Base-by-base conservation (phyloP, 179 eudicot species). In the Silene coronaria region DNA sequence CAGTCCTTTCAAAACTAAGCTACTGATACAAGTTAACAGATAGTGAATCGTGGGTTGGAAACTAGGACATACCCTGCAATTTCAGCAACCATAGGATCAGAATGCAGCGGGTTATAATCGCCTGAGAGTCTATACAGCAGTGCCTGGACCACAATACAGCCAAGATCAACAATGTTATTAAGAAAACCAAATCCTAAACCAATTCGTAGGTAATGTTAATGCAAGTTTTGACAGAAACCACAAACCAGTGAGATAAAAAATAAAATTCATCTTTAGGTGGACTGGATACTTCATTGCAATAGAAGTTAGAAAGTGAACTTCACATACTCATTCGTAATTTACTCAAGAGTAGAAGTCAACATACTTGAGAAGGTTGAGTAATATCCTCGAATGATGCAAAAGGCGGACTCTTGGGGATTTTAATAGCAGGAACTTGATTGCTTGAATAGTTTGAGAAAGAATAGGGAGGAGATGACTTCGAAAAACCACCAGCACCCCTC, bases 401-500 rank as follows among this genome's bases (percentile, higher is more conserved):
- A 58, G 97, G 97, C 73, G 84, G 87, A 67, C 73, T 85, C 78
- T 83, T 82, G 38, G 99, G 99, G 67, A 87, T 86, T 82, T 84
- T 88, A 75, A 81, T 73, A 42, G 84, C 76, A 55, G 82, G 76
- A 67, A 74, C 73, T 76, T 87, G 91, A 82, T 74, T 82, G 55
- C 80, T 61, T 21, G 93, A 77, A 79, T 91, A 81, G 22, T 86
- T 88, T 63, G 87, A 72, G 82, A 86, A 88, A 28, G 97, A 91
- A 79, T 77, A 93, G 3, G 90, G 88, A 32, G 48, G 87, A 72
- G 93, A 82, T 67, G 91, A 89, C 81, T 79, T 85, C 58, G 97
- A 93, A 80, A 96, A 96, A 73, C 99, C 99, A 78, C 99, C 99
- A 81, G 91, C 91, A 77, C 99, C 99, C 72, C 97, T 83, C 81